Evolutionary conservation across 352 stramenopile genomes (phyloP).

Genomic region (Detonula confervacea): DNA sequence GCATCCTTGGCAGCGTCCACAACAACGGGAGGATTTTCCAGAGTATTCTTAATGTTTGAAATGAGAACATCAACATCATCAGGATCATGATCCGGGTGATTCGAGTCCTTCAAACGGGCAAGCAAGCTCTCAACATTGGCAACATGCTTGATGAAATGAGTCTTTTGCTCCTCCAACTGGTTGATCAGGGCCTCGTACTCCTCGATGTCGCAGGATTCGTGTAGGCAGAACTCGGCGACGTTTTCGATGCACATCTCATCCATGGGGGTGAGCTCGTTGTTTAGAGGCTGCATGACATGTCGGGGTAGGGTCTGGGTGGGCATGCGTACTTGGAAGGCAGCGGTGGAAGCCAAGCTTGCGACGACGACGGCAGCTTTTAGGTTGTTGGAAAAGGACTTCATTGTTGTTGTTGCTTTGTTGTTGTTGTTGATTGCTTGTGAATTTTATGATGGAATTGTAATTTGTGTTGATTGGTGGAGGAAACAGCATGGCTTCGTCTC

Average conservation of each 20-base stretch:
- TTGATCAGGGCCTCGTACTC: conserved; percentile 67
- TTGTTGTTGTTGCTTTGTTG: not conserved
- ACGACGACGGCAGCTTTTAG: not conserved
- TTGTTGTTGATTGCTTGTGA: too few species aligned
- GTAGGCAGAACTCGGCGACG: conserved; percentile 60
- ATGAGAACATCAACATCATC: conserved; percentile 34
- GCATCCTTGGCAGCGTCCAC: not conserved
- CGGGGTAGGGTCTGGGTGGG: not conserved
- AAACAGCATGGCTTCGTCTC: too few species aligned
- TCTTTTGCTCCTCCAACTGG: conserved; percentile 59
- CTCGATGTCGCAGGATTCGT: conserved; percentile 57
- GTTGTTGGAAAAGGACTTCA: not conserved
- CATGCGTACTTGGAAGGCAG: conserved; percentile 9
- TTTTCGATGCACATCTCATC: conserved; percentile 73
- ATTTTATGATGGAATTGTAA: too few species aligned
- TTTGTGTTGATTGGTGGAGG: too few species aligned
- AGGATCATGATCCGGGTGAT: conserved; percentile 47
- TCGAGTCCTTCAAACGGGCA: conserved; percentile 36
- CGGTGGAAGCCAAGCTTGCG: not conserved
- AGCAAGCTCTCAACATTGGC: conserved; percentile 51
- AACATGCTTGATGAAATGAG: conserved; percentile 44
- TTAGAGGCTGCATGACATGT: conserved; percentile 16
- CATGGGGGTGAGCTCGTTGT: conserved; percentile 39
- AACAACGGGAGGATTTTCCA: conserved; percentile 13
- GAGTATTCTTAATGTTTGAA: conserved; percentile 40